Base-by-base conservation (phyloP, 202 grass and related monocot genomes). In the Bolboschoenoplectus hybrid region DNA sequence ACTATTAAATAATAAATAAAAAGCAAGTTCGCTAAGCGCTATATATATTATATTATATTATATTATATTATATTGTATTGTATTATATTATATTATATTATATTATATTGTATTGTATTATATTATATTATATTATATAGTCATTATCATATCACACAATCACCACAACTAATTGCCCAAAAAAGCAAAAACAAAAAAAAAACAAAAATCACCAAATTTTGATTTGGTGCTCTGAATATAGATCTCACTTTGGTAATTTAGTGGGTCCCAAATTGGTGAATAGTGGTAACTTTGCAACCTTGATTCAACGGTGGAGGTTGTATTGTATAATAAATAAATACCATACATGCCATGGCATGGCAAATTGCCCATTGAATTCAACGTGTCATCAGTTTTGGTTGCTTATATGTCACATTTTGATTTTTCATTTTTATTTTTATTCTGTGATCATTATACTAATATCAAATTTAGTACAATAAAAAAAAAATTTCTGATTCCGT, bases 221-320 rank as follows among this genome's bases (percentile, higher is more conserved):
- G 36, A 60, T 41, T 41, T 60, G 12, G 52, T 80, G 39, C 75
- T 19, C 9, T 20, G 53, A 80, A 60, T 43, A 7, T 20, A 60
- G 53, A 58, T 52, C 75, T 80, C 53, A 40, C 2, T 58, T 79
- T 9, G 32, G 9, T 77, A 56, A 17, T 55, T 76, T 78, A n/a
- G 74, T 78, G 74, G 51, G 51, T 17, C 34, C 74, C n/a, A 9
- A 26, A 19, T 73, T 26, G 44, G 36, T 17, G n/a, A 49, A 4
- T 40, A 2, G 3, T 44, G 43, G 43, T 44, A 26, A 26, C 26
- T 26, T 26, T 26, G 26, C 75, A 80, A 36, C 16, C 53, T 60
- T 20, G 51, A 39, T 56, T 78, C 17, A 11, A 73, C 9, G 44
- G 68, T 73, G 7, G 5, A 45, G 7, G 8, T 73, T 70, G 67